phyloP scores from a whole-genome alignment of 306 rosid species.

The Quercus mongolica region DNA sequence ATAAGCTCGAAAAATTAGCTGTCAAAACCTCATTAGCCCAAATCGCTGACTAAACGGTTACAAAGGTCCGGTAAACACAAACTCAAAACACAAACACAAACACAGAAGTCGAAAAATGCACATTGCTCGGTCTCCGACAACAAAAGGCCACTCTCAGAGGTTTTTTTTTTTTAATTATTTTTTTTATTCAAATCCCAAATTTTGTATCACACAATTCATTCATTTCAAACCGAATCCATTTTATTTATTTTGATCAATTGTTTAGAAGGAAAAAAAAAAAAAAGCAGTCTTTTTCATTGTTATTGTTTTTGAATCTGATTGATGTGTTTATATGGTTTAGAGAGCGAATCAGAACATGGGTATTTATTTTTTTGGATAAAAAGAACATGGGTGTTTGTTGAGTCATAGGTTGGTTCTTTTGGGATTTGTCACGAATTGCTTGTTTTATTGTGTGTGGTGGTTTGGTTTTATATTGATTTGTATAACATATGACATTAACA shows the following conservation, averaged over 20 bases:
- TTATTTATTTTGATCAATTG: background rate
- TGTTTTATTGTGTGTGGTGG: background rate
- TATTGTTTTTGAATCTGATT: background rate
- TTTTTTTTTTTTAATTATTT: too few relatives aligned
- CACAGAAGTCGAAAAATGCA: background rate
- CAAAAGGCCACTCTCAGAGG: background rate
- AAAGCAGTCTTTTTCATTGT: background rate
- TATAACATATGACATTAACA: too few relatives aligned
- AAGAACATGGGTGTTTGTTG: background rate
- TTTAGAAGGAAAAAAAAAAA: background rate
- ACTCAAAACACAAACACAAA: too few relatives aligned
- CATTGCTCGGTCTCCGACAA: background rate
- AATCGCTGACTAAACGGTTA: slow-evolving; percentile 31
- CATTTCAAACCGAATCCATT: background rate
- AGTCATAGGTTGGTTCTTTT: background rate
- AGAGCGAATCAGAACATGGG: background rate
- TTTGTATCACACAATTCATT: background rate
- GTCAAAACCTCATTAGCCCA: slow-evolving; percentile 30
- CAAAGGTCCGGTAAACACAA: slow-evolving; percentile 23
- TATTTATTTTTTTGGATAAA: background rate
- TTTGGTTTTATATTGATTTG: too few relatives aligned
- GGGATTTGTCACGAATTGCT: background rate
- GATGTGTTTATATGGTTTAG: background rate
- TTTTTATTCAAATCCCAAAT: background rate
- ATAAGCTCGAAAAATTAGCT: slow-evolving; percentile 13